Evolutionary conservation across 2,329 filamentous ascomycete genomes (phyloP), one percentile per base, ranked within the genome.

Genomic region (Aspergillus oerlinghausenensis): DNA sequence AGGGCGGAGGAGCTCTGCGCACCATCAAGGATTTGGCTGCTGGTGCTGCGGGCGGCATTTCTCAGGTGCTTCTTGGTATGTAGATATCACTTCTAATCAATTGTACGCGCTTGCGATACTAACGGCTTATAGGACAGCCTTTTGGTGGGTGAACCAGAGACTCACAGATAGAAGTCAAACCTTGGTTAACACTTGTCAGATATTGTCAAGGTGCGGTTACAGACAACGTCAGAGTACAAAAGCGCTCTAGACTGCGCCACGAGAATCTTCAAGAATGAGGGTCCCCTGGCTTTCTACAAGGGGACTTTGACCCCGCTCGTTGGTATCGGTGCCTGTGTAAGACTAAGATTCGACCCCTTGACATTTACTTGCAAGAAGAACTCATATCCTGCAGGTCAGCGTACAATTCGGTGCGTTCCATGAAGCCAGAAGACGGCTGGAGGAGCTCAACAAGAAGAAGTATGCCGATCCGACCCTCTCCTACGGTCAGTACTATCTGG

Each of bases 341-440:
- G 77, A 70, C 50, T 55, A 72, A 70, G 77, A 71, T 52, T 55
- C 55, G 32, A 32, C 19, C 45, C 49, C 10, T 29, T 29, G 28
- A 29, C 28, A 29, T 29, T 29, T 29, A 9, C 28, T 29, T 10
- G n/a, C 42, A 21, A 23, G 42, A 11, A 45, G 10, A 25, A 35
- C 54, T 59, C 45, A 52, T 45, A 40, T 26, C 23, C 11, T 25
- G 23, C 56, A 80, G 78, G 81, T 86, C 49, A 97, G 92, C n/a
- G 88, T 99, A 67, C 94, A 99, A 80, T 99, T 99, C 75, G 94
- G 92, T 61, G 94, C 89, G 67, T 99, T 97, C 82, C 92, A 97
- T 80, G 88, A 89, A 70, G 92, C 93, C 8, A 89, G 90, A 58
- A 90, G 94, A 58, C 88, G 84, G 68, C 86, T 99, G 72, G 93